Percentiles rank a stretch among this genome's conserved stretches.
Conservation (phyloP, 2,329 filamentous ascomycete species). For the Penicillium sclerotigenum region DNA sequence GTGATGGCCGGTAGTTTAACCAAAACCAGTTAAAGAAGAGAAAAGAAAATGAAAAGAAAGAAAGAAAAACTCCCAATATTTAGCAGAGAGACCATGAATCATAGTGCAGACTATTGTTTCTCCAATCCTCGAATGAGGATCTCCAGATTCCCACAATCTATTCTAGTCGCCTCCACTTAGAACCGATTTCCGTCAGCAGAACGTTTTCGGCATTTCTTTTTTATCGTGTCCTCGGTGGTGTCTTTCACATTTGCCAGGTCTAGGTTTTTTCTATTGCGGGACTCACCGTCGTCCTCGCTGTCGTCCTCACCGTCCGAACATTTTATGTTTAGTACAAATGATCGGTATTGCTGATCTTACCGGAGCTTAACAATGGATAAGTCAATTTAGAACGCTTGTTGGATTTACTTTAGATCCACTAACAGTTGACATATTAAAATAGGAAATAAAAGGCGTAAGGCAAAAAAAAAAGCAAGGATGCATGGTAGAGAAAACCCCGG, state of each 20-base stretch:
- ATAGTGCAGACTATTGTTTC: constrained; percentile 8
- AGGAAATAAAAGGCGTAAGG: neutral
- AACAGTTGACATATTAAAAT: neutral
- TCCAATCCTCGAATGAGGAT: constrained; percentile 1
- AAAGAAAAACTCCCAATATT: neutral
- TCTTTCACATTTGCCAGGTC: constrained; percentile 27
- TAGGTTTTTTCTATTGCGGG: neutral
- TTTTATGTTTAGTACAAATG: neutral
- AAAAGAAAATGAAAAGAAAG: neutral
- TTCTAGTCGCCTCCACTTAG: constrained; percentile 16
- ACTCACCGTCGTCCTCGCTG: constrained; percentile 4
- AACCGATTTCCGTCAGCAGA: constrained; percentile 17
- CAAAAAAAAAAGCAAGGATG: neutral
- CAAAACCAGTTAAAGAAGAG: neutral
- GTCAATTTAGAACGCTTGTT: neutral
- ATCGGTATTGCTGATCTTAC: neutral
- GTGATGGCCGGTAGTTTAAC: neutral
- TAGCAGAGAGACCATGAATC: too few species aligned
- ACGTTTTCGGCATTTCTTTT: constrained; percentile 22
- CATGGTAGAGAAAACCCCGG: neutral
- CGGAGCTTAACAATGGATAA: neutral
- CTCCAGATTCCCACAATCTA: constrained; percentile 3
- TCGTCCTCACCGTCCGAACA: constrained; percentile 2
- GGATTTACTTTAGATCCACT: neutral
- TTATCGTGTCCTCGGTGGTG: constrained; percentile 8